Conservation (phyloP, 2,329 filamentous ascomycete genomes). For the Arachnomyces sp. region DNA sequence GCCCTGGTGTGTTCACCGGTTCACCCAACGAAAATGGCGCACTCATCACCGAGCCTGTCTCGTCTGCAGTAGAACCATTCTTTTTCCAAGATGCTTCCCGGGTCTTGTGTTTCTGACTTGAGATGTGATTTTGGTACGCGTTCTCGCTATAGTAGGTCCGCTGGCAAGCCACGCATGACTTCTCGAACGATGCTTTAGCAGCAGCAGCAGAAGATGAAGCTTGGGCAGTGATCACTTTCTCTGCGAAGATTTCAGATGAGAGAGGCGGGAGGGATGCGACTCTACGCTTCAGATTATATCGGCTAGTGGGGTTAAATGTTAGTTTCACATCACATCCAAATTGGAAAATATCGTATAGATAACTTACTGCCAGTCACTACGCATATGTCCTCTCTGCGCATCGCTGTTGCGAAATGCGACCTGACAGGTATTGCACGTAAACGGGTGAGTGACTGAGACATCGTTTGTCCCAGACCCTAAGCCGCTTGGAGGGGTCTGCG, state of each 20-base stretch:
- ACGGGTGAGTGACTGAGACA: slow-evolving; percentile 61
- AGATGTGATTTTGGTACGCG: slow-evolving; percentile 85
- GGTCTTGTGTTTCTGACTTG: slow-evolving; percentile 80
- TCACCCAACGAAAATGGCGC: slow-evolving; percentile 80
- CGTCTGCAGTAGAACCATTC: slow-evolving; percentile 46
- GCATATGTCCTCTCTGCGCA: slow-evolving; percentile 91
- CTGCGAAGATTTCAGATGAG: slow-evolving; percentile 93
- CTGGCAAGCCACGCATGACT: slow-evolving; percentile 69
- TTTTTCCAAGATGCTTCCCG: slow-evolving; percentile 49
- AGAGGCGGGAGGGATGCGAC: slow-evolving; percentile 50
- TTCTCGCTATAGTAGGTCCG: slow-evolving; percentile 97
- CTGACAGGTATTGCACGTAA: slow-evolving; percentile 97
- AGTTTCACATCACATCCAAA: slow-evolving; percentile 4
- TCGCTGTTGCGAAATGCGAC: slow-evolving; percentile 94
- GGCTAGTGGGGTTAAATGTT: slow-evolving; percentile 42
- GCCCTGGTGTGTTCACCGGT: slow-evolving; percentile 49
- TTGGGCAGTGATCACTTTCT: slow-evolving; percentile 89
- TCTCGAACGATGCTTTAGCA: slow-evolving; percentile 82
- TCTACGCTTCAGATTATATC: slow-evolving; percentile 90
- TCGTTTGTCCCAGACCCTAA: slow-evolving; percentile 21
- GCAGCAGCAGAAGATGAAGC: slow-evolving; percentile 76
- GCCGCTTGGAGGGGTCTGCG: slow-evolving; percentile 21
- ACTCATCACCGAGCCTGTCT: slow-evolving; percentile 75
- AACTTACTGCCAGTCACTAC: slow-evolving; percentile 94
- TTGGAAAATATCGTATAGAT: slow-evolving; percentile 5